Evolutionary conservation across 371 early-diverging fungal species (phyloP).

Genomic region (Apophysomyces variabilis): DNA sequence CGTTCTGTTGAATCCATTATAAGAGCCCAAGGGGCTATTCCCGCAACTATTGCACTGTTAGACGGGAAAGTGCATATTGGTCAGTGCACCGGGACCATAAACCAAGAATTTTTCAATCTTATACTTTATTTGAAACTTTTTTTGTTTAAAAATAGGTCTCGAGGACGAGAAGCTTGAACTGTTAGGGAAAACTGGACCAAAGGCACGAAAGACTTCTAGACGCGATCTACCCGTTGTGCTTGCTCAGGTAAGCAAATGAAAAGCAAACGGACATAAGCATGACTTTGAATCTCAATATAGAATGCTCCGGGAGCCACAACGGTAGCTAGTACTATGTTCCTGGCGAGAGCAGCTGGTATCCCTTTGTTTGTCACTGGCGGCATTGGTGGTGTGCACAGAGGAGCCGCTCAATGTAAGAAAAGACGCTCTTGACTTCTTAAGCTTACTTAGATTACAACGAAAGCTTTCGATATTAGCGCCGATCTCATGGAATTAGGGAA

Average conservation of each 20-base stretch:
- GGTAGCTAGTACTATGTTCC: conserved; percentile 87
- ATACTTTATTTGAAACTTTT: not conserved
- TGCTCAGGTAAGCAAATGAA: conserved; percentile 50
- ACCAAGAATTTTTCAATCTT: not conserved
- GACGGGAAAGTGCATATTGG: conserved; percentile 87
- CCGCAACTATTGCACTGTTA: conserved; percentile 91
- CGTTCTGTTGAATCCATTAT: conserved; percentile 78
- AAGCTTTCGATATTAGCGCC: conserved; percentile 87
- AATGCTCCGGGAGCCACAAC: conserved; percentile 85
- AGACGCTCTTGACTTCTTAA: too few species aligned
- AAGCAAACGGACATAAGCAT: not conserved
- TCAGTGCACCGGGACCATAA: conserved; percentile 14
- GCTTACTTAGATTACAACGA: not conserved
- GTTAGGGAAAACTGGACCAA: conserved; percentile 64
- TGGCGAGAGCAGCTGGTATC: conserved; percentile 86
- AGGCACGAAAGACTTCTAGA: conserved; percentile 81
- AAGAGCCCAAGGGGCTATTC: conserved; percentile 71
- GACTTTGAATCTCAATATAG: conserved; percentile 23
- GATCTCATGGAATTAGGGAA: conserved; percentile 92
- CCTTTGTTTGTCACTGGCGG: conserved; percentile 95
- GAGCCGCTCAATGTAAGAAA: conserved; percentile 69
- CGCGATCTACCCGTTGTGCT: conserved; percentile 83
- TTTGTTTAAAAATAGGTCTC: conserved; percentile 29
- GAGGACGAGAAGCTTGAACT: conserved; percentile 58
- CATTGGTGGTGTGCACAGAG: conserved; percentile 96